phyloP scores from a whole-genome alignment of 495 filamentous ascomycete genomes.

The Lasiosphaeria ovina region DNA sequence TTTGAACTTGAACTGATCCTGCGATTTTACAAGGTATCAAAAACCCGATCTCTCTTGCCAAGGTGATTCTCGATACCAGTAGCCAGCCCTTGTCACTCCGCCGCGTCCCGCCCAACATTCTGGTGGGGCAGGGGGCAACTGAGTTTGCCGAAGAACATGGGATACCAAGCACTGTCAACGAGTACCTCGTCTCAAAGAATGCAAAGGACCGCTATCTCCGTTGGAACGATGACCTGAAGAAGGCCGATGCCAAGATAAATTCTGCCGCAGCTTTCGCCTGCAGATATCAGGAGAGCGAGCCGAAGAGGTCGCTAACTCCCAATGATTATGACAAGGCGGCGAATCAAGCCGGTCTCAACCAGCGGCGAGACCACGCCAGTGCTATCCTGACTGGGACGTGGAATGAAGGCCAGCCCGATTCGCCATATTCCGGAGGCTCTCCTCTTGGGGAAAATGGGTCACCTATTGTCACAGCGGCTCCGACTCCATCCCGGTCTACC shows the following conservation, averaged over 20 bases:
- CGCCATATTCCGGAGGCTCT: constrained; percentile 31
- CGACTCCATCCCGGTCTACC: constrained; percentile 13
- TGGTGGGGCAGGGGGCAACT: constrained; percentile 79
- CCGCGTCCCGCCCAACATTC: constrained; percentile 87
- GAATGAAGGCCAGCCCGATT: constrained; percentile 60
- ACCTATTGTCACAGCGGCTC: constrained; percentile 5
- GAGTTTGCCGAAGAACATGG: constrained; percentile 79
- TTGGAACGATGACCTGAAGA: constrained; percentile 73
- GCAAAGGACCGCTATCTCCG: constrained; percentile 69
- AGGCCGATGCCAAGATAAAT: constrained; percentile 41
- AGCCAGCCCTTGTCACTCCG: constrained; percentile 70
- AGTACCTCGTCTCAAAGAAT: constrained; percentile 69
- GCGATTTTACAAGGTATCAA: constrained; percentile 63
- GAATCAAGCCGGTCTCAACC: constrained; percentile 7
- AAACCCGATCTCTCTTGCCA: constrained; percentile 87
- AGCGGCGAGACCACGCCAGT: constrained; percentile 46
- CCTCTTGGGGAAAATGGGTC: constrained; percentile 16
- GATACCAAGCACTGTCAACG: constrained; percentile 64
- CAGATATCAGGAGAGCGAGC: constrained; percentile 12
- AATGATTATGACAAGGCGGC: constrained; percentile 26
- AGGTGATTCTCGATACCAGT: constrained; percentile 73
- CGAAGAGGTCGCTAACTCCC: constrained; percentile 13
- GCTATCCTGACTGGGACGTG: constrained; percentile 56
- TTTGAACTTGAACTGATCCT: constrained; percentile 1
- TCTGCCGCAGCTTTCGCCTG: not conserved